Percentiles rank a stretch among this genome's conserved stretches.
Evolutionary conservation across 2,329 filamentous ascomycete species (phyloP).

Genomic region (Xylaria arbuscula): DNA sequence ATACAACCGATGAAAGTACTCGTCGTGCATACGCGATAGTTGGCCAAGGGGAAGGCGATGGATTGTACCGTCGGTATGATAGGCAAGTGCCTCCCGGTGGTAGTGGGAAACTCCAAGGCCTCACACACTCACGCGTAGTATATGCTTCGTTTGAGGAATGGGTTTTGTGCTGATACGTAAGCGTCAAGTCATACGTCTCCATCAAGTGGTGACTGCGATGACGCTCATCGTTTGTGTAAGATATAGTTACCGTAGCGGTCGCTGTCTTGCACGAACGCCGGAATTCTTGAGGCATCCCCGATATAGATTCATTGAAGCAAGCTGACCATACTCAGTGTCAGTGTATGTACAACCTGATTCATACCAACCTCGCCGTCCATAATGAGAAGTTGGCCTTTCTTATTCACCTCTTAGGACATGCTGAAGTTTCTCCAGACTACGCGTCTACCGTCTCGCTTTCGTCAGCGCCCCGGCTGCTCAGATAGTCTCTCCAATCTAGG

Average conservation of each 20-base stretch:
- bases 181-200: slow-evolving; percentile 66
- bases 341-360: background rate
- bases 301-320: slow-evolving; percentile 42
- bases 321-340: slow-evolving; percentile 46
- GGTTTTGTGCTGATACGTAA: slow-evolving; percentile 61
- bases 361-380: background rate
- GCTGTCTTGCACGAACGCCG: slow-evolving; percentile 62
- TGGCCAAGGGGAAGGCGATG: slow-evolving; percentile 61
- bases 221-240: slow-evolving; percentile 71
- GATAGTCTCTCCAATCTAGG: slow-evolving; percentile 61
- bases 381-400: slow-evolving; percentile 67
- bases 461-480: slow-evolving; percentile 69
- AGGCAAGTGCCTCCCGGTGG: slow-evolving; percentile 55
- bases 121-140: slow-evolving; percentile 60
- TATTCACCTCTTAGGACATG: background rate
- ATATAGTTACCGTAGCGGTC: slow-evolving; percentile 64
- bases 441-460: slow-evolving; percentile 13
- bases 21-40: slow-evolving; percentile 57
- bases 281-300: background rate
- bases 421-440: slow-evolving; percentile 53
- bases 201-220: slow-evolving; percentile 65
- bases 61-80: slow-evolving; percentile 63
- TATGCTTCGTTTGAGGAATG: slow-evolving; percentile 59
- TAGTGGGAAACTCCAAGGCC: slow-evolving; percentile 54
- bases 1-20: slow-evolving; percentile 66